Evolutionary conservation across 140 eudicot genomes (phyloP).

Genomic region (Oenanthe javanica): DNA sequence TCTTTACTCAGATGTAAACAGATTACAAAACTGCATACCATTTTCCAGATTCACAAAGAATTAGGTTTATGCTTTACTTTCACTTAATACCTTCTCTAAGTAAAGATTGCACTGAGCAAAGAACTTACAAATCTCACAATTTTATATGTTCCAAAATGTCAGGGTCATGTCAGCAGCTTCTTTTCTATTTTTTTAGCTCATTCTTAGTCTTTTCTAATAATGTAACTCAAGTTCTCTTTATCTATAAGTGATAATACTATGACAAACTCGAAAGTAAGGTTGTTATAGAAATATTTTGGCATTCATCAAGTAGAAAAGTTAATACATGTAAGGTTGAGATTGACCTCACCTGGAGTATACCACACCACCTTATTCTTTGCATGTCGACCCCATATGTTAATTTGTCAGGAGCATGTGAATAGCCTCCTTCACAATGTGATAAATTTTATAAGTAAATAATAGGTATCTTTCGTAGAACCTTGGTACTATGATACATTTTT

Average conservation of each 20-base stretch:
- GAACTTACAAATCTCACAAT: not conserved
- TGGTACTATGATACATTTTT: not conserved
- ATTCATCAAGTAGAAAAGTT: not conserved
- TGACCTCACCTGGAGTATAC: conserved; percentile 72
- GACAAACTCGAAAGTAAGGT: not conserved
- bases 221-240: not conserved
- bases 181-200: not conserved
- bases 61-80: not conserved
- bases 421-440: conserved; percentile 45
- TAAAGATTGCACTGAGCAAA: not conserved
- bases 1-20: not conserved
- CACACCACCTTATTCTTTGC: conserved; percentile 74
- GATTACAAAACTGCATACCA: not conserved
- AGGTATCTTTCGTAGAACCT: not conserved
- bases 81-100: not conserved
- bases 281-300: not conserved
- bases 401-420: conserved; percentile 78
- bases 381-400: conserved; percentile 80
- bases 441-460: not conserved
- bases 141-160: not conserved
- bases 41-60: not conserved
- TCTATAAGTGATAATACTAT: too few species aligned
- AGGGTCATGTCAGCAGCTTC: not conserved
- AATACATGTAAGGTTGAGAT: conserved; percentile 2
- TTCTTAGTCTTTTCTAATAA: not conserved